Base-by-base conservation (phyloP, 1,284 basidiomycete genomes). In the Trichosporon inkin region DNA sequence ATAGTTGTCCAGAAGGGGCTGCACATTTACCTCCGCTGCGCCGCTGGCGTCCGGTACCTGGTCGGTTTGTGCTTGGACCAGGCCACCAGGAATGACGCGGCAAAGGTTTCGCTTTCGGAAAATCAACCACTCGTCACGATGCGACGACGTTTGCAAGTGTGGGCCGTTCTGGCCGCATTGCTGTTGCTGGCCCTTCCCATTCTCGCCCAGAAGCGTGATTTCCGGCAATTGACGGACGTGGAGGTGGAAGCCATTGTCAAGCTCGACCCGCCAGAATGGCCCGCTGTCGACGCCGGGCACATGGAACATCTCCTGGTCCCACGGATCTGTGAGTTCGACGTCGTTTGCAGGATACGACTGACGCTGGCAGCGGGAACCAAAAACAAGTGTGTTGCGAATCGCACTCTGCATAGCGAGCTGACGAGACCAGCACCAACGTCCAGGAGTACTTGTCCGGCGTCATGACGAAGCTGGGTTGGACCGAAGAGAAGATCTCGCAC, bases 221-320 rank as follows among this genome's bases (percentile, higher is more conserved):
- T 70, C 14, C 67, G 67, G 13, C 55, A 63, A 0, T 60, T 73
- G 4, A 62, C 69, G 5, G 62, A 62, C 28, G 47, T 56, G 14
- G 57, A 69, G 28, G 37, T 76, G 5, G 20, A 38, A 28, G 47
- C 51, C 0, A 39, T 78, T 10, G 67, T 65, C 0, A 36, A 62
- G 13, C 58, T 69, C 10, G 62, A 64, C 32, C 77, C 77, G 10
- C 60, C 67, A n/a, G 64, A 73, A 49, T 78, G 74, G 75, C 40
- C 56, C 8, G 63, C 62, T 10, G 72, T 75, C 7, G 57, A 62
- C 10, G 64, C 65, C 11, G 76, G 77, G 2, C 91, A 94, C 78
- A 70, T 94, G 56, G 86, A 86, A 3, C 87, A 85, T 68, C 84
- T 94, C 28, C 79, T 94, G 47, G 89, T 94, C 61, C 92, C 92